Conservation (phyloP, 2,329 filamentous ascomycete species). For the Arthroderma sp. region DNA sequence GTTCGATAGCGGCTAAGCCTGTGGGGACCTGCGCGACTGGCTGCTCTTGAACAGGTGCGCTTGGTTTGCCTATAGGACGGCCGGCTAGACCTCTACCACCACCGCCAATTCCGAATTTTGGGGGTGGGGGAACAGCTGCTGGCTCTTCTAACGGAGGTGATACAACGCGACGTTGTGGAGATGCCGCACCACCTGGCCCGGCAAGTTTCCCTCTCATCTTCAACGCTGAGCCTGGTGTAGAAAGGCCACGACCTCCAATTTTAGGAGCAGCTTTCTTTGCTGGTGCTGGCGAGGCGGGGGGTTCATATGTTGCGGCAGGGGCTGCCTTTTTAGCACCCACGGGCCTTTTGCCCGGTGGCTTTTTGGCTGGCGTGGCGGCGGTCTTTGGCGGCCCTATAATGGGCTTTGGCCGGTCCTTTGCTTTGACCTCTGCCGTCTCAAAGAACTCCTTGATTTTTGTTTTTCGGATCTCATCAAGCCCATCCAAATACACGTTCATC, state of each 20-base stretch:
- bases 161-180: slow-evolving; percentile 33
- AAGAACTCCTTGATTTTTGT: slow-evolving; percentile 90
- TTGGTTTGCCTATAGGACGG: slow-evolving; percentile 69
- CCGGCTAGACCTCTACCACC: slow-evolving; percentile 63
- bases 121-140: slow-evolving; percentile 35
- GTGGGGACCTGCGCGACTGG: slow-evolving; percentile 41
- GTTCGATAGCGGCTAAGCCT: slow-evolving; percentile 65
- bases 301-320: slow-evolving; percentile 42
- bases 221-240: slow-evolving; percentile 32
- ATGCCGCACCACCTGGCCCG: slow-evolving; percentile 29
- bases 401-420: slow-evolving; percentile 85
- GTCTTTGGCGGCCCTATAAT: slow-evolving; percentile 48
- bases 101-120: slow-evolving; percentile 50
- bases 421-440: slow-evolving; percentile 69
- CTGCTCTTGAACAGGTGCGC: slow-evolving; percentile 32
- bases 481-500: slow-evolving; percentile 86
- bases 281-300: slow-evolving; percentile 34
- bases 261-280: slow-evolving; percentile 41
- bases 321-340: slow-evolving; percentile 42
- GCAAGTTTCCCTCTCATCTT: slow-evolving; percentile 35
- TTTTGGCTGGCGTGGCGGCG: slow-evolving; percentile 38
- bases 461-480: slow-evolving; percentile 89
- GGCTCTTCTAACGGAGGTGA: slow-evolving; percentile 38
- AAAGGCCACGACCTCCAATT: slow-evolving; percentile 33
- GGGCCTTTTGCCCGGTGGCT: slow-evolving; percentile 41